Percentiles rank a stretch among this genome's conserved stretches.
Evolutionary conservation across 306 rosid species (phyloP).

Genomic region (Dalbergia cochinchinensis): DNA sequence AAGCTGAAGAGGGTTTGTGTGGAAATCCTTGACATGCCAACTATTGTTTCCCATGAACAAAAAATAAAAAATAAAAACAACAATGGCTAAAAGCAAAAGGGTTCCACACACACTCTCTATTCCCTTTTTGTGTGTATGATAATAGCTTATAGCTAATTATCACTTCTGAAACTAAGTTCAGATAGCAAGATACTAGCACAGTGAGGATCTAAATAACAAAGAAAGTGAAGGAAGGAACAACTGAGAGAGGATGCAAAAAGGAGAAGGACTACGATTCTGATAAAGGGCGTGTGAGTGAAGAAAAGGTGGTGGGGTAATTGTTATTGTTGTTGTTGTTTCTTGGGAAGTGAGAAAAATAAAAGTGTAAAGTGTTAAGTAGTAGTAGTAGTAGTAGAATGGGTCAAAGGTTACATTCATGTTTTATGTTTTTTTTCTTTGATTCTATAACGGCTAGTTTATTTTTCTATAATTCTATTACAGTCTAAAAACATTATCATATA

Average conservation of each 20-base stretch:
- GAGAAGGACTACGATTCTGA: constrained; percentile 29
- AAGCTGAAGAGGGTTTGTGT: constrained; percentile 21
- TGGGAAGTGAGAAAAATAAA: constrained; percentile 13
- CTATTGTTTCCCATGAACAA: constrained; percentile 63
- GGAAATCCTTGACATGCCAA: constrained; percentile 38
- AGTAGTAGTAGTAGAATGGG: constrained; percentile 49
- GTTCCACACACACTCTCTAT: background rate
- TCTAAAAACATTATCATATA: background rate
- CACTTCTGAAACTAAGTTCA: constrained; percentile 2
- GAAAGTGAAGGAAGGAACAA: constrained; percentile 21
- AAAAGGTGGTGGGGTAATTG: constrained; percentile 40
- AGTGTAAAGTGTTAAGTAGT: no score
- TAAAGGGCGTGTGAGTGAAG: constrained; percentile 48
- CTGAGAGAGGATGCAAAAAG: constrained; percentile 3
- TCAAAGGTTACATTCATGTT: constrained; percentile 55
- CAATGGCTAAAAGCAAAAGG: constrained; percentile 29
- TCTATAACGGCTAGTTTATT: constrained; percentile 76
- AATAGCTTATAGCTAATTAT: background rate
- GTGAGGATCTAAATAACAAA: constrained; percentile 20
- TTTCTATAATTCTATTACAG: constrained; percentile 18
- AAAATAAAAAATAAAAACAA: constrained; percentile 19
- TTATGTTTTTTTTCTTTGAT: constrained; percentile 36
- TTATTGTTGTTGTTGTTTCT: constrained; percentile 20
- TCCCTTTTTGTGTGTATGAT: background rate
- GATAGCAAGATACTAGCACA: background rate